Conservation (phyloP, 768 basidiomycete genomes). For the Pleurotus citrinopileatus region DNA sequence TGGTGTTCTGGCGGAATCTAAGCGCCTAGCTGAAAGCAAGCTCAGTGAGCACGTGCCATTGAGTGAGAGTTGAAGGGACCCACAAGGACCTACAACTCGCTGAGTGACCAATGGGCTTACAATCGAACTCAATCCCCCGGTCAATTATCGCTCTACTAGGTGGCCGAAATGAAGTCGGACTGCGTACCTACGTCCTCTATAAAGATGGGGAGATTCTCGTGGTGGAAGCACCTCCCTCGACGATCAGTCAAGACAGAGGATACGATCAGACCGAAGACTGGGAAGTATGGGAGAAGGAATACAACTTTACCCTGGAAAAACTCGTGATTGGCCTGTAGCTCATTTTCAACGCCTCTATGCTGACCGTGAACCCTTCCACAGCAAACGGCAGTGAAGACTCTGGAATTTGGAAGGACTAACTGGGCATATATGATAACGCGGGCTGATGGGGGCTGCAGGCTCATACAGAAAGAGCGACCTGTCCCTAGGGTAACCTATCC, state of each 20-base stretch:
- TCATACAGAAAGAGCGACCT: conserved; percentile 25
- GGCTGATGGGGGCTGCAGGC: conserved; percentile 24
- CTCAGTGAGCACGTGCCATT: neutral
- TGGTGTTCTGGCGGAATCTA: too few species aligned
- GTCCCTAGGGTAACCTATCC: conserved; percentile 26
- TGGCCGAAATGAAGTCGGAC: conserved; percentile 9
- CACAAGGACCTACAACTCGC: conserved; percentile 11
- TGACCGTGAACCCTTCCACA: conserved; percentile 5
- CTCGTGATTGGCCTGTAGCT: neutral
- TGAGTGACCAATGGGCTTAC: conserved; percentile 4
- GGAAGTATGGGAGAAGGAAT: conserved; percentile 7
- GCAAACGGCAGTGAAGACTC: conserved; percentile 25
- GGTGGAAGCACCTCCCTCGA: conserved; percentile 9
- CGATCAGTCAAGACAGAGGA: neutral
- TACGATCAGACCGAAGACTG: conserved; percentile 4
- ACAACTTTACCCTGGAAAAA: conserved; percentile 8
- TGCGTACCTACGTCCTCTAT: conserved; percentile 11
- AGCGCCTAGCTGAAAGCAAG: too few species aligned
- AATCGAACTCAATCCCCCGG: conserved; percentile 8
- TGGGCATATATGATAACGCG: conserved; percentile 31
- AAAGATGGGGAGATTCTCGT: conserved; percentile 12
- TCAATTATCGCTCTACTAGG: conserved; percentile 10
- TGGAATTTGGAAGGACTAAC: conserved; percentile 32
- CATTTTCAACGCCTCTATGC: neutral
- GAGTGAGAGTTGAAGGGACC: conserved; percentile 2